Evolutionary conservation across 306 rosid genomes (phyloP).

Genomic region (Heteromeles arbutifolia): DNA sequence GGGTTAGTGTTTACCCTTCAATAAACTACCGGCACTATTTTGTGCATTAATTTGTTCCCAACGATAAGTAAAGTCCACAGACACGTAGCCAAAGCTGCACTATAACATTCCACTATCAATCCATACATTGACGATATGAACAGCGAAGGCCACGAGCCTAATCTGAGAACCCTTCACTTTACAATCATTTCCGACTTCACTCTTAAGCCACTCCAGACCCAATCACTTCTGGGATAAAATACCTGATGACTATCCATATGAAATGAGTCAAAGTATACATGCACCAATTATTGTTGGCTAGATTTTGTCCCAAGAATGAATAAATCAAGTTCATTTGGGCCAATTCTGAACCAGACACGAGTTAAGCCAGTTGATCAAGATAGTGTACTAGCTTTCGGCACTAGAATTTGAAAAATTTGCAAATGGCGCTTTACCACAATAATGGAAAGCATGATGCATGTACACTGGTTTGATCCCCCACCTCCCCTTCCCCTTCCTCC

Average conservation of each 20-base stretch:
- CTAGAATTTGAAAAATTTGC: too few species aligned
- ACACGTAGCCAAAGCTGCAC: neutral
- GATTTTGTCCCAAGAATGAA: neutral
- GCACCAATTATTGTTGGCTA: slow-evolving; percentile 5
- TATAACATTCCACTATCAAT: neutral
- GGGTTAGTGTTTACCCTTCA: neutral
- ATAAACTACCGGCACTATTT: too few species aligned
- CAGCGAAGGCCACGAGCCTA: slow-evolving; percentile 2
- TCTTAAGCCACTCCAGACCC: slow-evolving; percentile 18
- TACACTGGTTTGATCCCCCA: too few species aligned
- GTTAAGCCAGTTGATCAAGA: too few species aligned
- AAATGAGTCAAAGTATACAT: slow-evolving; percentile 1
- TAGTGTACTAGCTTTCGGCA: neutral
- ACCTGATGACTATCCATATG: neutral
- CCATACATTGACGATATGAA: slow-evolving; percentile 1
- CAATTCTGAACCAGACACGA: too few species aligned
- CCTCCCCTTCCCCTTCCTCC: too few species aligned
- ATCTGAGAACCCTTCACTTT: neutral
- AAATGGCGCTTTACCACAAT: too few species aligned
- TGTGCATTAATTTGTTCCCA: neutral
- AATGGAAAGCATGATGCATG: too few species aligned
- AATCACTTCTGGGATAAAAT: neutral
- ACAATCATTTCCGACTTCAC: slow-evolving; percentile 16
- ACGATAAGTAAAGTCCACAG: slow-evolving; percentile 1
- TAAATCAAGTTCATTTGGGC: neutral